Base-by-base conservation (phyloP, 2,329 filamentous ascomycete genomes). In the Fusarium concolor region DNA sequence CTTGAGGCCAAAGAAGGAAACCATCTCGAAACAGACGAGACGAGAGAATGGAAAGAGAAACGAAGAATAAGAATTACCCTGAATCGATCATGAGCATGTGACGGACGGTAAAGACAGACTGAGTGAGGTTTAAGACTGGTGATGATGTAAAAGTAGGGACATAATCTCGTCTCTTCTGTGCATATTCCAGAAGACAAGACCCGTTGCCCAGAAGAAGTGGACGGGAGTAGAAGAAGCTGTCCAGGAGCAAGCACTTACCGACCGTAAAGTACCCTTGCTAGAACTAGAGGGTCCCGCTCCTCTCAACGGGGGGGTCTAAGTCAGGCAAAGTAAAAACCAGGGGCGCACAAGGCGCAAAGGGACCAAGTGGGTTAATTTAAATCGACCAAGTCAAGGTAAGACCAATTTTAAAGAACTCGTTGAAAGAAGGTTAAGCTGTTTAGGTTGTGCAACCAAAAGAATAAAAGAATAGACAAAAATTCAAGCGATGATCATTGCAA, bases 1-100 rank as follows among this genome's bases (percentile, higher is more conserved):
- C 74, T 84, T 87, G 73, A 88, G 77, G 49, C 86, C 85, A 66
- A 88, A 87, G 67, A 88, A 86, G 4, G 86, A 87, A 22, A 88
- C 86, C 86, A 88, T 88, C 56, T 61, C 65, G 67, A 56, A 42
- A 24, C 33, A 24, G 26, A 26, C 22, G 26, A 17, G 29, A 14
- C 12, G 5, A 22, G 31, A 51, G 59, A 51, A 45, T 51, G 39
- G 17, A 18, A 42, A 31, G 29, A 31, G 29, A 31, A 31, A 10
- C 8, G 12, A 33, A 20, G 20, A 50, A 44, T 26, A 15, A 24
- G 45, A 50, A 28, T 51, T 44, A 64, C 50, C 44, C 33, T 41
- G 50, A 38, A 37, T 24, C 24, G 39, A 64, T 56, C 65, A 68
- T 67, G 53, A 67, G 65, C 53, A 43, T 56, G n/a, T 20, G 49